phyloP scores from a whole-genome alignment of 805 yeast genomes.

The Debaryomyces hansenii region DNA sequence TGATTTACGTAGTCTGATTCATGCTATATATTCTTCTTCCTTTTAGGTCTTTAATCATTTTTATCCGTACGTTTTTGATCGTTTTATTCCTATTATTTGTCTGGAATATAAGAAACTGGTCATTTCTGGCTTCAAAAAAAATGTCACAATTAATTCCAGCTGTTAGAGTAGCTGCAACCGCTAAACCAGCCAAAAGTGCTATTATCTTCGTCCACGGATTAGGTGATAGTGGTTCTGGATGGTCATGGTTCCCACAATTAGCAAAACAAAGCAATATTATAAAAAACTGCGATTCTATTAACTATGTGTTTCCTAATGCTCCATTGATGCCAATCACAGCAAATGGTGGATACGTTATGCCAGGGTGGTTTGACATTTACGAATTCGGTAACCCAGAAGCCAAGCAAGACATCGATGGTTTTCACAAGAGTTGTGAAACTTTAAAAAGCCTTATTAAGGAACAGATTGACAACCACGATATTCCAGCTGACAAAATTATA shows the following conservation, averaged over 20 bases:
- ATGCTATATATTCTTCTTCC: neutral
- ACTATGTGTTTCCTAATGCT: conserved; percentile 90
- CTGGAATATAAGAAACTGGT: no score
- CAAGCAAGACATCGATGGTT: conserved; percentile 55
- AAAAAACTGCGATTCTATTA: conserved; percentile 48
- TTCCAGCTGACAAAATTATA: conserved; percentile 67
- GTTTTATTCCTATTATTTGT: no score
- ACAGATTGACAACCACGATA: conserved; percentile 49
- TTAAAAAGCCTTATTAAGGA: conserved; percentile 50
- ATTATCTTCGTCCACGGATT: conserved; percentile 84
- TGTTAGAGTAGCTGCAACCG: conserved; percentile 26
- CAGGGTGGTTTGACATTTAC: conserved; percentile 85
- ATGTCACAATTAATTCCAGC: conserved; percentile 17
- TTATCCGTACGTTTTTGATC: no score
- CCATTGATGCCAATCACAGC: conserved; percentile 69
- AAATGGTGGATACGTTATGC: conserved; percentile 65
- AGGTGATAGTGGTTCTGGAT: conserved; percentile 89
- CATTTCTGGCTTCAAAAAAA: no score
- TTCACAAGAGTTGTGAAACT: conserved; percentile 46
- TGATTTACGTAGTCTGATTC: neutral
- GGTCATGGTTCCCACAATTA: conserved; percentile 77
- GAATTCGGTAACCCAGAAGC: conserved; percentile 50
- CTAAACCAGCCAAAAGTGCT: conserved; percentile 44
- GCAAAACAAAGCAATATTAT: conserved; percentile 45
- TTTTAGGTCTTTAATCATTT: neutral